phyloP scores from a whole-genome alignment of 495 filamentous ascomycete genomes.

The Penicillium riverlandense region DNA sequence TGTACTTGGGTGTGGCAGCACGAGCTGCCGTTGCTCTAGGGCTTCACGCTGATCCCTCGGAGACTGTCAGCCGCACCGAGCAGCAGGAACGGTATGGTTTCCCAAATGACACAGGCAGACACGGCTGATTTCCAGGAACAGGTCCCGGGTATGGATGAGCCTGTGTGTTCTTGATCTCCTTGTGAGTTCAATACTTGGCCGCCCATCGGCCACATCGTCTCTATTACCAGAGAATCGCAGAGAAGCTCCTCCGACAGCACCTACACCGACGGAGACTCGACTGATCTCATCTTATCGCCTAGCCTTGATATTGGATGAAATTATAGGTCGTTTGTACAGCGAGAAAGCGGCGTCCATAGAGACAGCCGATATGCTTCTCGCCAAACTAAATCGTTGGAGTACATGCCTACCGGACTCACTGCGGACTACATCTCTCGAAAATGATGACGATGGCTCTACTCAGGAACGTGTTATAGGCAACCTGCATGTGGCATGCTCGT shows the following conservation, averaged over 20 bases:
- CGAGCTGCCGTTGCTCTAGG: constrained; percentile 37
- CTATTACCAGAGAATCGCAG: constrained; percentile 12
- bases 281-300: constrained; percentile 29
- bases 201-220: constrained; percentile 28
- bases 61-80: constrained; percentile 5
- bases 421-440: constrained; percentile 9
- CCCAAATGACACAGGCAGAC: background rate
- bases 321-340: constrained; percentile 24
- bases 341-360: constrained; percentile 25
- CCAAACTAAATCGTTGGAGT: constrained; percentile 30
- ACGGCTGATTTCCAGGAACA: constrained; percentile 2
- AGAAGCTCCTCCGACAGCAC: constrained; percentile 2
- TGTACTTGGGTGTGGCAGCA: constrained; percentile 40
- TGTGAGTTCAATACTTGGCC: constrained; percentile 35
- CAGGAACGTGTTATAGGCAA: constrained; percentile 29
- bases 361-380: constrained; percentile 25
- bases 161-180: constrained; percentile 37
- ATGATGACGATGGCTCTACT: constrained; percentile 10
- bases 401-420: constrained; percentile 21
- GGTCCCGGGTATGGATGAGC: constrained; percentile 35
- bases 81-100: constrained; percentile 16
- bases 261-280: constrained; percentile 3
- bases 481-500: constrained; percentile 34
- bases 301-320: constrained; percentile 29
- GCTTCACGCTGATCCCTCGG: constrained; percentile 22